These are phyloP conservation scores for Quercus ilex DNA, from an alignment of 306 rosid species.

Conservation along the genomic window DNA sequence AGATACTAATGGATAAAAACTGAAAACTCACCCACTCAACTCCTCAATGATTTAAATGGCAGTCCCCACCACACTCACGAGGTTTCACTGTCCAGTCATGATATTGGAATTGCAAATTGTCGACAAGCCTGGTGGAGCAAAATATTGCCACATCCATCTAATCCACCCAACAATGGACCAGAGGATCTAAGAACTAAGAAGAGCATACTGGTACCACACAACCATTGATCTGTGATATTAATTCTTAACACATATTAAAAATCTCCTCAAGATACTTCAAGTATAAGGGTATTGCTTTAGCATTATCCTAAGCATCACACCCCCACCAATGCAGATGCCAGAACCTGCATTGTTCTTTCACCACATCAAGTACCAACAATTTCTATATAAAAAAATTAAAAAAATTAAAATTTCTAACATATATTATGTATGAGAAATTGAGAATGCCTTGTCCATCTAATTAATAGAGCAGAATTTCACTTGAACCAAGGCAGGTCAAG, in stretches of 20 bases:
- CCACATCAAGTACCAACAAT: background rate
- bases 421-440: background rate
- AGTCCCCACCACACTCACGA: slow-evolving; percentile 38
- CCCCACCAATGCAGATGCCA: background rate
- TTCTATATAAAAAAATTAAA: background rate
- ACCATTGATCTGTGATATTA: background rate
- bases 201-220: background rate
- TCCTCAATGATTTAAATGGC: background rate
- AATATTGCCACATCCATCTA: no score
- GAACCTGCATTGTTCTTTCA: background rate
- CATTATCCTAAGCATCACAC: background rate
- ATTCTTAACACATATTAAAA: background rate
- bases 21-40: background rate
- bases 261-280: background rate
- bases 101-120: background rate
- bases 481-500: background rate
- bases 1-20: background rate
- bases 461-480: background rate
- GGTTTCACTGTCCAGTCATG: background rate
- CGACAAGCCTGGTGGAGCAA: background rate
- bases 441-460: background rate
- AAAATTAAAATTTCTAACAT: background rate
- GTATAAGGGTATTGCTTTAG: background rate
- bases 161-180: background rate
- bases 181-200: background rate